These are phyloP conservation scores for Blastocystis sp. DNA, from an alignment of 352 stramenopile species.

Conservation along the genomic window DNA sequence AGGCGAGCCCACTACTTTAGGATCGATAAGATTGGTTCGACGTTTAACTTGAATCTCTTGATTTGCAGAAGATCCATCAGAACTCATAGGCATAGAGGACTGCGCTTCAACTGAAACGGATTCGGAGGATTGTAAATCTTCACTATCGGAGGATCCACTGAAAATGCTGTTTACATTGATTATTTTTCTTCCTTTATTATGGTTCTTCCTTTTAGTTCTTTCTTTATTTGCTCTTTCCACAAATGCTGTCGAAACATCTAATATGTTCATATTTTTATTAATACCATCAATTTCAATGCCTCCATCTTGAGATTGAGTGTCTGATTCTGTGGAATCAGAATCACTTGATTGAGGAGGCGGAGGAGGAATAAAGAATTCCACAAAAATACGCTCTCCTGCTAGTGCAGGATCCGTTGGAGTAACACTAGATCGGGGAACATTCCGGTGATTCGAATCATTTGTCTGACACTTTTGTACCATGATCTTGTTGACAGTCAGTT, in stretches of 20 bases:
- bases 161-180: slow-evolving; percentile 43
- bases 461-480: neutral
- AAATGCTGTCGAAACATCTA: slow-evolving; percentile 24
- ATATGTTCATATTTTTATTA: neutral
- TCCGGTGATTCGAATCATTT: neutral
- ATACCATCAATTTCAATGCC: slow-evolving; percentile 52
- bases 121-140: neutral
- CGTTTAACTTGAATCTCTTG: neutral
- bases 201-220: neutral
- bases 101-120: too few relatives aligned
- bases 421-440: neutral
- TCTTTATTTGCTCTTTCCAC: neutral
- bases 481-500: neutral
- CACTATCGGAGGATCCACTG: neutral
- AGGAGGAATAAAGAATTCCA: slow-evolving; percentile 63
- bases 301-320: neutral
- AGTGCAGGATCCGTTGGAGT: neutral
- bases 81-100: neutral
- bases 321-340: slow-evolving; percentile 14
- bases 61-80: neutral
- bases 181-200: neutral
- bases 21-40: neutral
- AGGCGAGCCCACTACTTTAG: neutral
- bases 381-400: slow-evolving; percentile 26
- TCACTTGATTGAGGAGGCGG: slow-evolving; percentile 12